Evolutionary conservation across 371 early-diverging fungal species (phyloP).

Genomic region (Saksenaea vasiformis): DNA sequence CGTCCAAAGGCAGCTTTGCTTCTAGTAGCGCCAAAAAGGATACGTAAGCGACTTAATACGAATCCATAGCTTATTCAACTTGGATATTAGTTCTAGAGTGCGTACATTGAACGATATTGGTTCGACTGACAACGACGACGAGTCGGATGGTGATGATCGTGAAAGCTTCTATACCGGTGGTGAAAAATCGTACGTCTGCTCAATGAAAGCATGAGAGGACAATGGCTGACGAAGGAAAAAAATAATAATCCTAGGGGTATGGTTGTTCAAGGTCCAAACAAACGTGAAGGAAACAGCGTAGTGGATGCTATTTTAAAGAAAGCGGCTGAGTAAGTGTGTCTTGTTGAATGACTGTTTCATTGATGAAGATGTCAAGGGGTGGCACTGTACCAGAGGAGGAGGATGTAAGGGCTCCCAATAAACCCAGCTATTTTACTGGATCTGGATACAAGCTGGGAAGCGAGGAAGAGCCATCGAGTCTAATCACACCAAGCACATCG

Average conservation of each 20-base stretch:
- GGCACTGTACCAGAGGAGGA: slow-evolving; percentile 54
- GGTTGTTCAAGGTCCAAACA: slow-evolving; percentile 72
- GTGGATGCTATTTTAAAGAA: slow-evolving; percentile 81
- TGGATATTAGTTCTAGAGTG: slow-evolving; percentile 41
- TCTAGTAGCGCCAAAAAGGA: not conserved
- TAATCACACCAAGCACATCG: slow-evolving; percentile 18
- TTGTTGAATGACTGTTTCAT: not conserved
- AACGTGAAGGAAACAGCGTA: slow-evolving; percentile 55
- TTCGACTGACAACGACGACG: slow-evolving; percentile 44
- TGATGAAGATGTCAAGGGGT: slow-evolving; percentile 39
- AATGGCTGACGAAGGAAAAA: not conserved
- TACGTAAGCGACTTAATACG: not conserved
- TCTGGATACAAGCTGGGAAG: slow-evolving; percentile 70
- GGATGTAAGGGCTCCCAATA: slow-evolving; percentile 26
- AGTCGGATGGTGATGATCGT: slow-evolving; percentile 61
- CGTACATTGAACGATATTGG: slow-evolving; percentile 66
- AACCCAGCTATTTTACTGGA: slow-evolving; percentile 61
- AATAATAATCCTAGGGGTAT: no score
- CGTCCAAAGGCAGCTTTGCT: not conserved
- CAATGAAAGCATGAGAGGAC: not conserved
- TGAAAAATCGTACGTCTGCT: slow-evolving; percentile 73
- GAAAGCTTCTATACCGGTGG: slow-evolving; percentile 86
- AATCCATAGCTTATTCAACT: not conserved
- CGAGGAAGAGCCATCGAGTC: slow-evolving; percentile 62
- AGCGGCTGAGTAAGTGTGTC: slow-evolving; percentile 69